Evolutionary conservation across 2,329 filamentous ascomycete species (phyloP), one percentile per base, ranked within the genome.

Genomic region (Sporothrix euskadiensis): DNA sequence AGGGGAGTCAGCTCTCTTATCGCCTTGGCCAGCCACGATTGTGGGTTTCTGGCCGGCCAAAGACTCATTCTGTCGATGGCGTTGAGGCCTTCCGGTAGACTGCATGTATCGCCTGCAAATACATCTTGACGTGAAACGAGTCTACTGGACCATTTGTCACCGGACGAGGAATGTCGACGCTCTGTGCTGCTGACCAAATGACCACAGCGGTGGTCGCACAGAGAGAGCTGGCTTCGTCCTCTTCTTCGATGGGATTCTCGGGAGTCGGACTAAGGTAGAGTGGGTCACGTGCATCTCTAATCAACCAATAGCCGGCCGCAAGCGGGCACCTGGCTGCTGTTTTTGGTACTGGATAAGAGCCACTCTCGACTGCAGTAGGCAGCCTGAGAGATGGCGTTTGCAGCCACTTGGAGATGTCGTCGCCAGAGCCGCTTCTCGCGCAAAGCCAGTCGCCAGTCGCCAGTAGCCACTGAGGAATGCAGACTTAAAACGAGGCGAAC

Each of bases 321-420:
- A 2, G 41, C 35, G 4, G 19, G 59, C n/a, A 41, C 22, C 52
- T 26, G 22, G 3, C 7, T 7, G 22, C 52, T 22, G 8, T 32
- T 1, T 26, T 26, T 26, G 26, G 26, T 26, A 26, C 26, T 44
- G 35, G 59, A 19, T n/a, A 63, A 63, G 59, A 22, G 32, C 35
- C 35, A 26, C 14, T 2, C 44, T 2, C 14, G n/a, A 35, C 35
- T 35, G 35, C 35, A 4, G 35, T 14, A 65, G 35, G 59, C 35
- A 65, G 59, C 59, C 44, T 49, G 9, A 26, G 59, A 65, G 44
- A 65, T 65, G 59, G 59, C 59, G 59, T 65, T 65, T 65, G 59
- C 59, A 10, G 59, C 59, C 19, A 35, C 59, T 44, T 35, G 6
- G 19, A 39, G 39, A 65, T 65, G 59, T 65, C 59, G 59, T 65